Base-by-base conservation (phyloP, 805 yeast species). In the Yarrowia divulgata region DNA sequence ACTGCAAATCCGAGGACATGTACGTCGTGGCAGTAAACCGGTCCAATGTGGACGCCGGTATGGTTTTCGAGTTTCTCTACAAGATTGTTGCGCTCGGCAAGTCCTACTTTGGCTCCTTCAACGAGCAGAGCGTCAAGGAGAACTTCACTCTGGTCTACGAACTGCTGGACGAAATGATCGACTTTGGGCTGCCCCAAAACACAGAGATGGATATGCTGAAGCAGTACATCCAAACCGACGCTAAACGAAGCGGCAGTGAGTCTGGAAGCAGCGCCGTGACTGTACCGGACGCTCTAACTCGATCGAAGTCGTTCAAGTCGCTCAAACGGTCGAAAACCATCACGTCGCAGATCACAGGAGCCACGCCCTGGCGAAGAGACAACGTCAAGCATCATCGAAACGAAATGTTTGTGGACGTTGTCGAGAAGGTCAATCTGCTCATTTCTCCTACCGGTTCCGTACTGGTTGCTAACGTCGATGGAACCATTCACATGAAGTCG, bases 1-100 rank as follows among this genome's bases (percentile, higher is more conserved):
- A 92, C 75, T 88, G 91, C 60, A 86, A 85, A 72, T 81, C 82
- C 70, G 81, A 83, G 14, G 81, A 83, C 64, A 73, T 94, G 16
- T 95, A 96, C 90, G 74, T 92, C 9, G 97, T 93, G 12, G 97
- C 93, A 0, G 93, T 93, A n/a, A 87, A 96, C 0, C 84, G 98
- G 71, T 88, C 92, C 52, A 95, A 94, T 76, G 91, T 89, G 45
- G 97, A 94, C 76, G 93, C 93, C 42, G 86, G 93, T 0, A 77
- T 87, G 3, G 85, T 93, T 0, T 85, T 93, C 75, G 98, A 94
- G 80, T 91, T 90, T 74, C 79, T 94, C 29, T 87, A 87, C 79
- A 84, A 85, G 70, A 80, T 94, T 32, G 85, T 86, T 68, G 78
- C 80, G 7, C 75, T 91, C 1, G 79, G 92, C 68, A 79, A 81